Evolutionary conservation across 2,329 filamentous ascomycete species (phyloP).

Genomic region (Coleophoma cylindrospora): DNA sequence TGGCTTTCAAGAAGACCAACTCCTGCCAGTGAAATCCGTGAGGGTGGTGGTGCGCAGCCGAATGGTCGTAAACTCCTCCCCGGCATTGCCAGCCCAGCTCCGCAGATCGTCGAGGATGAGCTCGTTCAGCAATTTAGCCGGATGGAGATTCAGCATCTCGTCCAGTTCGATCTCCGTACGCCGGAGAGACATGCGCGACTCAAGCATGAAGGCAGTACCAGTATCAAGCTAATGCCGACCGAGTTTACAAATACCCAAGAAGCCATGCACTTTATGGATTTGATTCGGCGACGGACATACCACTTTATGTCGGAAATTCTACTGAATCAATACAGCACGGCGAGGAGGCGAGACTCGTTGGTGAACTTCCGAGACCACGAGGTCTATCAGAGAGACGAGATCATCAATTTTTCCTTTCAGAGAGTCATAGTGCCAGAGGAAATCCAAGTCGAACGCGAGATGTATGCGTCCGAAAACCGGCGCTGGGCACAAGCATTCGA

Average conservation of each 20-base stretch:
- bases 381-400: background rate
- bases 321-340: background rate
- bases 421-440: conserved; percentile 2
- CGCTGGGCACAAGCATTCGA: conserved; percentile 15
- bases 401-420: background rate
- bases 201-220: conserved; percentile 8
- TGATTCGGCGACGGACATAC: conserved; percentile 14
- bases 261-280: conserved; percentile 12
- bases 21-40: background rate
- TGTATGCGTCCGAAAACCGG: conserved; percentile 10
- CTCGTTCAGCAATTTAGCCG: background rate
- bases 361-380: background rate
- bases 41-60: conserved; percentile 2
- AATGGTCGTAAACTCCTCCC: background rate
- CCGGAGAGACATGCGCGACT: conserved; percentile 8
- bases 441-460: conserved; percentile 12
- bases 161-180: conserved; percentile 6
- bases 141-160: conserved; percentile 2
- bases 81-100: background rate
- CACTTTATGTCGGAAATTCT: conserved; percentile 13
- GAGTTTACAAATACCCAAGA: conserved; percentile 10
- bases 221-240: conserved; percentile 12
- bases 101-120: background rate
- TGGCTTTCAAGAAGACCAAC: conserved; percentile 1
- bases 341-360: background rate